A percentile compares a stretch with the other conserved stretches of the same genome.
Evolutionary conservation across 2,329 filamentous ascomycete species (phyloP).

Genomic region (Cladosporium oxysporum): DNA sequence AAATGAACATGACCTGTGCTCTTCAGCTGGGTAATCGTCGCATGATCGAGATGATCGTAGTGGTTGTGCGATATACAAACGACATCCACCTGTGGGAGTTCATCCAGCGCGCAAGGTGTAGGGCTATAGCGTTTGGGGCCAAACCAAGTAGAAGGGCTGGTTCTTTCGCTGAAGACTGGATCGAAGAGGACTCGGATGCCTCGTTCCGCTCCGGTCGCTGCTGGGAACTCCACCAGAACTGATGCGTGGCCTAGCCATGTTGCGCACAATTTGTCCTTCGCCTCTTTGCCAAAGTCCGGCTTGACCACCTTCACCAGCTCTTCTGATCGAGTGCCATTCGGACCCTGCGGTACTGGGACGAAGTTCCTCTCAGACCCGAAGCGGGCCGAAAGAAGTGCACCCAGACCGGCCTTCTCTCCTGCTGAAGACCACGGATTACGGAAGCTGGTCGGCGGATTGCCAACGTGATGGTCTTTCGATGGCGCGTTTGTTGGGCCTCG

Average conservation of each 20-base stretch:
- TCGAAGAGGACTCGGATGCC: constrained; percentile 54
- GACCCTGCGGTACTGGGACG: constrained; percentile 47
- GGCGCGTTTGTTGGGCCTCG: neutral
- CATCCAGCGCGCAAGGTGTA: constrained; percentile 51
- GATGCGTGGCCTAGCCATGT: constrained; percentile 57
- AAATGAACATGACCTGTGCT: constrained; percentile 44
- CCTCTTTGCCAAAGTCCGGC: constrained; percentile 42
- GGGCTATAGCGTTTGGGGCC: constrained; percentile 57
- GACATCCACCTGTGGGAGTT: constrained; percentile 54
- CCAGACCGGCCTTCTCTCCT: constrained; percentile 28
- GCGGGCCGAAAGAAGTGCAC: constrained; percentile 38
- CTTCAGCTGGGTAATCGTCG: constrained; percentile 45
- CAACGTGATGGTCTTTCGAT: constrained; percentile 44
- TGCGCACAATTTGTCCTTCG: constrained; percentile 41
- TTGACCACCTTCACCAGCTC: constrained; percentile 47
- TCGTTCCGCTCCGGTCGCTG: constrained; percentile 33
- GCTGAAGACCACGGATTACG: constrained; percentile 54
- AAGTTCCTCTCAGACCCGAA: constrained; percentile 47
- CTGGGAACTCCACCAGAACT: constrained; percentile 50
- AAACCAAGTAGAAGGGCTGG: constrained; percentile 48
- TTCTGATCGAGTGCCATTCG: constrained; percentile 33
- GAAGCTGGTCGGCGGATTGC: constrained; percentile 48
- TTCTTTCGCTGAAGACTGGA: constrained; percentile 55
- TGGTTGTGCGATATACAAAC: constrained; percentile 59
- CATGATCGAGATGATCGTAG: constrained; percentile 57